phyloP scores from a whole-genome alignment of 2,329 filamentous ascomycete genomes.

The Diaporthe batatas region DNA sequence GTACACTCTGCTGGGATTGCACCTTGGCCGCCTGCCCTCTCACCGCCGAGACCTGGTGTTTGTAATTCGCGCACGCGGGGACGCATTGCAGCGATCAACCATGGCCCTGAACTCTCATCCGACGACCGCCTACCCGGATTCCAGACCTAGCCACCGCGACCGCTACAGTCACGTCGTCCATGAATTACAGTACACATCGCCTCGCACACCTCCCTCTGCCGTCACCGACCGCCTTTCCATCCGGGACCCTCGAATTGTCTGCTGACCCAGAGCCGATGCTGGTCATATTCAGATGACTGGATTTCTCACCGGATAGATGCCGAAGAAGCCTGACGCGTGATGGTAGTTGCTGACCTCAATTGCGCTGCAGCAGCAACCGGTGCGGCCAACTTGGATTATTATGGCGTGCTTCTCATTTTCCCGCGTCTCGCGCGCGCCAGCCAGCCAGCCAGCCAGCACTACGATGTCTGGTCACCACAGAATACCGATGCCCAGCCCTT shows the following conservation, averaged over 20 bases:
- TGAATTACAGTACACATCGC: neutral
- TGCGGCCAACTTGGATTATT: slow-evolving; percentile 5
- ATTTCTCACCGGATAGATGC: neutral
- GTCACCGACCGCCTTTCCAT: slow-evolving; percentile 27
- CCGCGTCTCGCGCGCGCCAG: slow-evolving; percentile 35
- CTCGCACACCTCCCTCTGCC: slow-evolving; percentile 1
- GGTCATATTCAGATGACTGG: slow-evolving; percentile 20
- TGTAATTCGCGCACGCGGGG: slow-evolving; percentile 19
- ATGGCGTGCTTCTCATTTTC: slow-evolving; percentile 7
- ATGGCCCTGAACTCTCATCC: slow-evolving; percentile 25
- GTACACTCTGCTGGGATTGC: neutral
- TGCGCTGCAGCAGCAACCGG: neutral
- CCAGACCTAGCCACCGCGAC: slow-evolving; percentile 20
- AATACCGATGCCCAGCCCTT: slow-evolving; percentile 29
- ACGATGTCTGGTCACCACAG: neutral
- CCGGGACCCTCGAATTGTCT: neutral
- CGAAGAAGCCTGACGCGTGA: neutral
- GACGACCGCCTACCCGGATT: slow-evolving; percentile 16
- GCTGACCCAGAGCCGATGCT: slow-evolving; percentile 21
- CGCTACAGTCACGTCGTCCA: slow-evolving; percentile 2
- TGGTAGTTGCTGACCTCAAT: slow-evolving; percentile 1
- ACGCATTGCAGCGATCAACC: slow-evolving; percentile 26
- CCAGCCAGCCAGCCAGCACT: too few relatives aligned
- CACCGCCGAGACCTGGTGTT: slow-evolving; percentile 33
- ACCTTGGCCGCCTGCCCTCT: slow-evolving; percentile 7